phyloP scores from a whole-genome alignment of 352 stramenopile species.

The Aphanomyces astaci region DNA sequence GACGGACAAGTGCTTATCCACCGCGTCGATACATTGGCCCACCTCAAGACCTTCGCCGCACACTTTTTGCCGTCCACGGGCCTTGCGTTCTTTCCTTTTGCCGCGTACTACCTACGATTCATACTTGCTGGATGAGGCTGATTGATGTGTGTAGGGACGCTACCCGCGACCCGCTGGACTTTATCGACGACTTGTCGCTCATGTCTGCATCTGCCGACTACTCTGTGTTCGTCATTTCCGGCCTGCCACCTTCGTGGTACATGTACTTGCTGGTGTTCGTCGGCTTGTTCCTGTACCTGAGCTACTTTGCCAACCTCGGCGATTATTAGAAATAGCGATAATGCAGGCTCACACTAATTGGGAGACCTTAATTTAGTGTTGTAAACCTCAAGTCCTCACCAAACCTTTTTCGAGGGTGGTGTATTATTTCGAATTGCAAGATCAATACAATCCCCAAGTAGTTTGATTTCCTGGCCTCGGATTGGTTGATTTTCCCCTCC shows the following conservation, averaged over 20 bases:
- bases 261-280: background rate
- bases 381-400: background rate
- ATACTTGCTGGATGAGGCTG: background rate
- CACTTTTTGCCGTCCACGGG: conserved; percentile 5
- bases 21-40: background rate
- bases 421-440: too few relatives aligned
- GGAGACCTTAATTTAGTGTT: background rate
- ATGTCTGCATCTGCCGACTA: conserved; percentile 3
- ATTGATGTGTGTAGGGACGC: background rate
- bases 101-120: background rate
- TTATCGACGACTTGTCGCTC: background rate
- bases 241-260: background rate
- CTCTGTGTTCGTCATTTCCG: conserved; percentile 2
- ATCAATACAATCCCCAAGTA: background rate
- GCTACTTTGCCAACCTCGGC: background rate
- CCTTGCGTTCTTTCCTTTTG: background rate
- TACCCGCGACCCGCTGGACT: background rate
- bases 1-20: background rate
- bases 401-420: too few relatives aligned
- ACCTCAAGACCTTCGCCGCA: background rate
- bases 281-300: background rate
- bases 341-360: background rate
- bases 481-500: background rate
- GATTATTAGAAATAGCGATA: background rate
- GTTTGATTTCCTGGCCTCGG: background rate